A percentile compares a stretch with the other conserved stretches of the same genome.
phyloP scores from a whole-genome alignment of 805 yeast species.

The Zygotorulaspora florentina region DNA sequence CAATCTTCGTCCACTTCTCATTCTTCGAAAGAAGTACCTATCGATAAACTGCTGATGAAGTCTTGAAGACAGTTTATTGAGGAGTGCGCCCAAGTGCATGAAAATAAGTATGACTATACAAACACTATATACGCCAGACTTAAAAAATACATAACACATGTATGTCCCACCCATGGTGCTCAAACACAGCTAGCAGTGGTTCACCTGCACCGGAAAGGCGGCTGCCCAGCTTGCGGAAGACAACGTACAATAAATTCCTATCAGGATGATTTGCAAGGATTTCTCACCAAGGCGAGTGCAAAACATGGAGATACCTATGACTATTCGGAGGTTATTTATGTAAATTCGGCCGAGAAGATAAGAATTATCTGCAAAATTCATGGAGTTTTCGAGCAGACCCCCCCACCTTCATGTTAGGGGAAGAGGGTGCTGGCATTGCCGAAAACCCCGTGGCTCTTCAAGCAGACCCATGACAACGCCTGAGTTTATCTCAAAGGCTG shows the following conservation, averaged over 20 bases:
- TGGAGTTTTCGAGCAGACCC: not conserved
- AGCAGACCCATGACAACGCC: not conserved
- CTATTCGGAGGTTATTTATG: not conserved
- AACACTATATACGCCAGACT: not conserved
- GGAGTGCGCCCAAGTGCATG: not conserved
- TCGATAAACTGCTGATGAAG: no score
- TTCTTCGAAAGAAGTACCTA: no score
- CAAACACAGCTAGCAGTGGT: no score
- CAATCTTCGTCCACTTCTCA: no score
- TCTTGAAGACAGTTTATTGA: not conserved
- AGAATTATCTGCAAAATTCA: not conserved
- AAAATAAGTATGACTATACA: not conserved
- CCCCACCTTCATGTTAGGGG: not conserved
- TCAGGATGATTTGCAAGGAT: no score
- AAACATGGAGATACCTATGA: not conserved
- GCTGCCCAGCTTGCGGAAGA: not conserved
- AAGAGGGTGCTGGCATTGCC: slow-evolving; percentile 1
- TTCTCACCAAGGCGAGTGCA: not conserved
- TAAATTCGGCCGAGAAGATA: not conserved
- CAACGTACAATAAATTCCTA: no score
- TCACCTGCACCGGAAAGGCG: no score
- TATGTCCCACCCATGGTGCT: no score
- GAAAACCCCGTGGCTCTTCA: not conserved
- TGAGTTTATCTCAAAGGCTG: not conserved
- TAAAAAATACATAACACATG: not conserved